Conservation (phyloP, 257 asterid species). For the Nicotiana tomentosiformis region DNA sequence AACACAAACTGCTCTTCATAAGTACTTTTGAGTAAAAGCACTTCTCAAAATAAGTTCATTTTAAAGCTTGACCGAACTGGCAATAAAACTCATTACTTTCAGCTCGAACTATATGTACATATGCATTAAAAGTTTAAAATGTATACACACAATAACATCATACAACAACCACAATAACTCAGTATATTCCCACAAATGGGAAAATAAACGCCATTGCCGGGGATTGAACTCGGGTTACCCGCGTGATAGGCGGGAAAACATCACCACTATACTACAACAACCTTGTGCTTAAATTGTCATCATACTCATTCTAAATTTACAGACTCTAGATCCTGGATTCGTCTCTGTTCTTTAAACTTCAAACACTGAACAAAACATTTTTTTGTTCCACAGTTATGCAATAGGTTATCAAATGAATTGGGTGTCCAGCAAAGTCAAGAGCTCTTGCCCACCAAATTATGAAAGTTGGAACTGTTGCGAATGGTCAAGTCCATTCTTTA, state of each 20-base stretch:
- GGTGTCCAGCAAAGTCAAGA: slow-evolving; percentile 56
- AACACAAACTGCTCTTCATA: too few species aligned
- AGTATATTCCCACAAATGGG: too few species aligned
- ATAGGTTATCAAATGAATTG: slow-evolving; percentile 68
- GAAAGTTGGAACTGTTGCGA: not conserved
- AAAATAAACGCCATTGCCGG: slow-evolving; percentile 65
- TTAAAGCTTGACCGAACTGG: too few species aligned
- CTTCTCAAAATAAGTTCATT: too few species aligned
- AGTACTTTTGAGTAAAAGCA: too few species aligned
- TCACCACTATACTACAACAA: slow-evolving; percentile 96
- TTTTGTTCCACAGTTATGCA: slow-evolving; percentile 55
- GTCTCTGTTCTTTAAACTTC: not conserved
- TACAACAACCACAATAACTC: not conserved
- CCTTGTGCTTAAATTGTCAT: not conserved
- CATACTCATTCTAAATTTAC: not conserved
- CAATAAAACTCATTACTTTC: not conserved
- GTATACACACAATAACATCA: too few species aligned
- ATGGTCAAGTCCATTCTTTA: not conserved
- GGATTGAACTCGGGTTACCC: slow-evolving; percentile 99
- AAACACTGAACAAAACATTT: not conserved
- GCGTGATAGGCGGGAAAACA: slow-evolving; percentile 97
- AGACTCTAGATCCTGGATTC: not conserved
- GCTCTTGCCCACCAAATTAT: slow-evolving; percentile 21
- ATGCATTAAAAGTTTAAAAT: not conserved
- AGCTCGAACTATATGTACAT: not conserved